These are phyloP conservation scores for Neonectria hederae DNA, from an alignment of 2,329 filamentous ascomycete species.

Conservation along the genomic window DNA sequence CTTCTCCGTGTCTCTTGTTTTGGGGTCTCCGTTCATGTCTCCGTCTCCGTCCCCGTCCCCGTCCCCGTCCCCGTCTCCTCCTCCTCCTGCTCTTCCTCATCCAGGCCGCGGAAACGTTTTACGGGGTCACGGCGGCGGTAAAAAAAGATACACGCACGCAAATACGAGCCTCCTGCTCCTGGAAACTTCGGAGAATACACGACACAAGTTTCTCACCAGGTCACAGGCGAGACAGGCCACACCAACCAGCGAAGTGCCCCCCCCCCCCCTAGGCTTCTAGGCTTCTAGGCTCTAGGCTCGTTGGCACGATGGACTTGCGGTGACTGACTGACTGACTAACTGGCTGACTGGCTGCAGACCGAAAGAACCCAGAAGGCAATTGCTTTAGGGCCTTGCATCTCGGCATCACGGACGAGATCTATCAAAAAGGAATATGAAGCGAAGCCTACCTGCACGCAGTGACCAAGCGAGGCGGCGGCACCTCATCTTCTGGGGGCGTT, in stretches of 20 bases:
- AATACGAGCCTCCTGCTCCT: neutral
- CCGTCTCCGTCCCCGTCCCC: neutral
- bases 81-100: neutral
- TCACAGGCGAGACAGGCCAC: constrained; percentile 6
- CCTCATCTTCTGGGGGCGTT: neutral
- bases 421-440: constrained; percentile 22
- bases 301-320: constrained; percentile 15
- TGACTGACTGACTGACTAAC: too few species aligned
- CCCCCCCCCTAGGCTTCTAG: too few species aligned
- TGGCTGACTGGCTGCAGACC: too few species aligned
- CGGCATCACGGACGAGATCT: constrained; percentile 8
- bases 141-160: neutral
- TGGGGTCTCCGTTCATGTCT: too few species aligned
- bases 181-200: constrained; percentile 4
- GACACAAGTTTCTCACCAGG: constrained; percentile 19
- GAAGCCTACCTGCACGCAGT: constrained; percentile 1
- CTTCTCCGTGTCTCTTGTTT: neutral
- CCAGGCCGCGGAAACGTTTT: neutral
- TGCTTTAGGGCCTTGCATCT: constrained; percentile 1
- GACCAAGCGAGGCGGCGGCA: neutral
- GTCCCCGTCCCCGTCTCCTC: neutral
- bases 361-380: constrained; percentile 1
- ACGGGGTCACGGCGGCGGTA: neutral
- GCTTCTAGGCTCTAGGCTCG: neutral
- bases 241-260: constrained; percentile 6